Conservation (phyloP, 441 rosid genomes). For the Omphalea diandra region DNA sequence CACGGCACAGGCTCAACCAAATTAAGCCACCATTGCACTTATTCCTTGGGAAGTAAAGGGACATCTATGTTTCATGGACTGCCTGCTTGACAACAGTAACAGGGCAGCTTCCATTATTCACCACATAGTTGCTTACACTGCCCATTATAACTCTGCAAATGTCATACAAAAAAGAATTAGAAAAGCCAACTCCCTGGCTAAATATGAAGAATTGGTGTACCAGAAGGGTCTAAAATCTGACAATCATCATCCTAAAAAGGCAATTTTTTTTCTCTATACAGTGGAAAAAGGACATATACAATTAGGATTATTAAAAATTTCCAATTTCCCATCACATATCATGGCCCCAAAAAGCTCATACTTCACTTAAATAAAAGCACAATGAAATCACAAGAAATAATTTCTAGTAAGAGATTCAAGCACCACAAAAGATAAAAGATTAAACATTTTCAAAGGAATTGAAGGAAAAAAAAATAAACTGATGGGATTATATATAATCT, state of each 20-base stretch:
- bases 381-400: neutral
- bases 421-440: neutral
- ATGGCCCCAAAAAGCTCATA: neutral
- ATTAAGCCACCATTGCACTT: constrained; percentile 17
- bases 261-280: too few species aligned
- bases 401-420: neutral
- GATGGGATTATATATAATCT: neutral
- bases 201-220: neutral
- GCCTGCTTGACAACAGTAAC: constrained; percentile 74
- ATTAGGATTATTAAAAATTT: neutral
- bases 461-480: too few species aligned
- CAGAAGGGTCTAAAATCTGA: neutral
- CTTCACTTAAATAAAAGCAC: neutral
- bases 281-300: neutral
- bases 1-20: constrained; percentile 15
- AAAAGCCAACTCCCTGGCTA: neutral
- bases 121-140: constrained; percentile 92
- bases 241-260: too few species aligned
- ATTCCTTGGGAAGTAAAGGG: constrained; percentile 5
- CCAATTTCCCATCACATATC: neutral
- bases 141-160: constrained; percentile 80
- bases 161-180: neutral
- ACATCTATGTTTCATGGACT: constrained; percentile 27
- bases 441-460: constrained; percentile 6
- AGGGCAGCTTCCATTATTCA: constrained; percentile 77